Evolutionary conservation across 1,139 yeast genomes (phyloP).

Genomic region (Taiozyma onychis): DNA sequence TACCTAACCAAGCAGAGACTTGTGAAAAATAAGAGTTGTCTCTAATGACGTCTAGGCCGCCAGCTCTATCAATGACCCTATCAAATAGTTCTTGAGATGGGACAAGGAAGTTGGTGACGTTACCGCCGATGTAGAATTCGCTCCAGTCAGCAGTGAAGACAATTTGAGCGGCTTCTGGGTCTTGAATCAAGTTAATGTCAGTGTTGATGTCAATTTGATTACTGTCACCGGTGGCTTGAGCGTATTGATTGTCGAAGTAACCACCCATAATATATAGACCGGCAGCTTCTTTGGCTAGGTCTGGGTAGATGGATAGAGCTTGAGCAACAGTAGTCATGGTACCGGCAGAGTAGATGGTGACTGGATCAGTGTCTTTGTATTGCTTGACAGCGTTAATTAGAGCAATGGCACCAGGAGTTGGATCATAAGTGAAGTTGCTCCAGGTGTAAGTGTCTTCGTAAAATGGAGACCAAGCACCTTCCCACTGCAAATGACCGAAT

Average conservation of each 20-base stretch:
- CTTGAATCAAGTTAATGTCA: constrained; percentile 37
- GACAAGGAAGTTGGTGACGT: constrained; percentile 34
- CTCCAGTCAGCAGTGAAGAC: constrained; percentile 36
- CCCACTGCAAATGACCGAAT: constrained; percentile 37
- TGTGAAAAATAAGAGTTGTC: constrained; percentile 25
- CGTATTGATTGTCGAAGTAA: constrained; percentile 34
- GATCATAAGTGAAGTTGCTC: constrained; percentile 28
- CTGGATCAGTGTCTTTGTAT: constrained; percentile 31
- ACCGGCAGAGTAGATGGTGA: constrained; percentile 33
- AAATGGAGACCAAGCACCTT: constrained; percentile 33
- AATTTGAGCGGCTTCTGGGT: constrained; percentile 40
- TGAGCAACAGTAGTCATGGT: constrained; percentile 39
- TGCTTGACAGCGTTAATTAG: constrained; percentile 34
- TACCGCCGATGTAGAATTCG: constrained; percentile 33
- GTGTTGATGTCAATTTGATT: constrained; percentile 33
- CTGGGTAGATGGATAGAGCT: constrained; percentile 35
- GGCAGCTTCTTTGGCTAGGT: constrained; percentile 33
- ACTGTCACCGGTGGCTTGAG: constrained; percentile 30
- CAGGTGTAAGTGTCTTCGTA: constrained; percentile 29
- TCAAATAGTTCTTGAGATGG: constrained; percentile 36
- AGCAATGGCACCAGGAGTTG: constrained; percentile 33
- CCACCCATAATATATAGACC: constrained; percentile 40
- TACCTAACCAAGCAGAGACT: constrained; percentile 26
- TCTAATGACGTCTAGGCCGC: constrained; percentile 25
- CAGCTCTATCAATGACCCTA: constrained; percentile 29